Conservation (phyloP, 1,139 yeast genomes). For the Kurtzmaniella quercitrusa region DNA sequence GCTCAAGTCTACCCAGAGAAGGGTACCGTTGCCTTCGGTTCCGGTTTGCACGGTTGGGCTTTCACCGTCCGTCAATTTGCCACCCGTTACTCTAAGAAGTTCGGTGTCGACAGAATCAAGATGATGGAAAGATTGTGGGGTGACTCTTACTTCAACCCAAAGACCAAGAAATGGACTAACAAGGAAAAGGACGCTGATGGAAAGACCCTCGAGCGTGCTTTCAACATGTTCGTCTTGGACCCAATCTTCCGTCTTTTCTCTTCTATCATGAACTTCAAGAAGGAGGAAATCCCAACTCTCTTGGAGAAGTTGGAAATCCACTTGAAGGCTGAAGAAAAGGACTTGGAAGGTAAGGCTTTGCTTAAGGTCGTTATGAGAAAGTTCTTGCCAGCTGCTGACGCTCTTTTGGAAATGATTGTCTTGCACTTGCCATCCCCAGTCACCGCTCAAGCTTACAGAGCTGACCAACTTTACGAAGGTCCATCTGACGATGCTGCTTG, state of each 20-base stretch:
- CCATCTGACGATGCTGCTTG: constrained; percentile 93
- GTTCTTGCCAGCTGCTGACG: constrained; percentile 99
- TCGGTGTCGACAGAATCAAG: constrained; percentile 97
- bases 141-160: constrained; percentile 99
- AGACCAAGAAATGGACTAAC: constrained; percentile 99
- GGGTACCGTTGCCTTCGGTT: constrained; percentile 99
- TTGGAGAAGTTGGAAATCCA: constrained; percentile 88
- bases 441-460: constrained; percentile 99
- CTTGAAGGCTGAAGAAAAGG: constrained; percentile 94
- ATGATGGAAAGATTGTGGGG: constrained; percentile 99
- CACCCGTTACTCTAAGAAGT: constrained; percentile 96
- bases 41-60: constrained; percentile 99
- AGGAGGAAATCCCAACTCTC: constrained; percentile 88
- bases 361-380: constrained; percentile 98
- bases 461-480: constrained; percentile 99
- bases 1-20: constrained; percentile 97
- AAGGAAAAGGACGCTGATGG: constrained; percentile 96
- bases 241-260: constrained; percentile 85
- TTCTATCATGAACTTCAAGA: constrained; percentile 57
- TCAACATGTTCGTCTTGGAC: constrained; percentile 98
- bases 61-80: constrained; percentile 99
- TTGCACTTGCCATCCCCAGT: constrained; percentile 99
- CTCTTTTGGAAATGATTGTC: constrained; percentile 97
- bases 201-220: constrained; percentile 95
- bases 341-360: constrained; percentile 97